Evolutionary conservation across 225 moss, liverwort and hornwort species (phyloP), one percentile per base, ranked within the genome.

Genomic region (Thuidium tamariscinum): DNA sequence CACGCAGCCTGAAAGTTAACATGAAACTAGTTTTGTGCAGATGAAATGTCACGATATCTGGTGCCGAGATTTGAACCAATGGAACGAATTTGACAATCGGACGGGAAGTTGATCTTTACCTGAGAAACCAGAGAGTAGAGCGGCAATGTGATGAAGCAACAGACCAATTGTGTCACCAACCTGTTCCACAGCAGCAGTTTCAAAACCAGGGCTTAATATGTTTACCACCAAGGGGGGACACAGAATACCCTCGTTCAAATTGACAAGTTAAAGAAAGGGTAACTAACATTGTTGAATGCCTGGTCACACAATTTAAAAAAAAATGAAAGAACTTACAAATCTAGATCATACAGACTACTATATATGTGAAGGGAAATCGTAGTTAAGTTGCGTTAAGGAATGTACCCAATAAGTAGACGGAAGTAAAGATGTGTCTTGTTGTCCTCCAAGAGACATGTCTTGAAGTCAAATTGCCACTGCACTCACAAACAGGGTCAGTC

Each of bases 101-200:
- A 25, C 1, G 13, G 51, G 51, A 16, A 85, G 54, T 52, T 21
- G 20, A 44, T 69, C 13, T 32, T 52, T 89, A 97, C 96, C 95
- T 97, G 96, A 87, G 95, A 95, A 87, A 97, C 96, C 29, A 97
- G 89, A 37, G 95, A 90, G 52, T 94, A 97, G n/a, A 96, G 94
- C 2, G 97, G 96, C 21, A 95, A 88, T 48, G 95, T 96, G 88
- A 89, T 92, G 86, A 94, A 96, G 93, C 94, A 86, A 52, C 88
- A 88, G 46, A 88, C 10, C 51, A 90, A 25, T 42, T 88, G 92
- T 25, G 83, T 88, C 11, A 10, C 51, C 44, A 90, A 20, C 72
- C 89, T 92, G 86, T 46, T 32, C 46, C 65, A 83, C 39, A 70
- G 11, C 48, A 87, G 39, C 5, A 23, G 22, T 52, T 72, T 30